Evolutionary conservation across 2,329 filamentous ascomycete species (phyloP).

Genomic region (Trichoderma asperellum): DNA sequence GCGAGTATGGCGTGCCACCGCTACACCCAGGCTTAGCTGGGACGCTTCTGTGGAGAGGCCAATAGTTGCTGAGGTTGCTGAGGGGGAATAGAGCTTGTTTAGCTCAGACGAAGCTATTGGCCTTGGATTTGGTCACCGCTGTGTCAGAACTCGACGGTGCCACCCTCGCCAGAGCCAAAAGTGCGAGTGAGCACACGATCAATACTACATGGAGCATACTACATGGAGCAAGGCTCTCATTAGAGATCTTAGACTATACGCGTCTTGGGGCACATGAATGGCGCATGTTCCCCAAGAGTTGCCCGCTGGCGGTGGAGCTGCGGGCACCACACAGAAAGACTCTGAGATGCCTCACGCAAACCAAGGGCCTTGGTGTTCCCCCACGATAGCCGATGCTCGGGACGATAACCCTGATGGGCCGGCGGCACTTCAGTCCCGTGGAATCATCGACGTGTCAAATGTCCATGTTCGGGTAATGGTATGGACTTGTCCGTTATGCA

Average conservation of each 20-base stretch:
- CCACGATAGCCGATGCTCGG: conserved; percentile 6
- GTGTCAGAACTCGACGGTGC: neutral
- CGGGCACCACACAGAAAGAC: conserved; percentile 7
- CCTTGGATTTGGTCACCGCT: neutral
- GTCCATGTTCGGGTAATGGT: conserved; percentile 4
- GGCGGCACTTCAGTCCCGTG: neutral
- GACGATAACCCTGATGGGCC: conserved; percentile 20
- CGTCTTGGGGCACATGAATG: neutral
- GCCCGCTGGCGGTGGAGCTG: conserved; percentile 20
- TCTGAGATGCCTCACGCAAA: neutral
- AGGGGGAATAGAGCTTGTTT: neutral
- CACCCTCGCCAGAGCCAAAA: neutral
- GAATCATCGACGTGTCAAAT: conserved; percentile 26
- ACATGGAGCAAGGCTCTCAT: neutral
- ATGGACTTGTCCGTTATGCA: conserved; percentile 7
- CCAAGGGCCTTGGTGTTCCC: neutral
- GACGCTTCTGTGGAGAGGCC: neutral
- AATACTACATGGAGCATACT: neutral
- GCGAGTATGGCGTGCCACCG: neutral
- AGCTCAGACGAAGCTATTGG: neutral
- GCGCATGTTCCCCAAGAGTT: neutral
- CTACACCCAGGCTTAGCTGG: neutral
- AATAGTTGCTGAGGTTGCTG: conserved; percentile 8
- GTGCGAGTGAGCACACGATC: conserved; percentile 19
- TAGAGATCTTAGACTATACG: neutral